phyloP scores from a whole-genome alignment of 2,329 filamentous ascomycete genomes.

The Epichloe hybrida region DNA sequence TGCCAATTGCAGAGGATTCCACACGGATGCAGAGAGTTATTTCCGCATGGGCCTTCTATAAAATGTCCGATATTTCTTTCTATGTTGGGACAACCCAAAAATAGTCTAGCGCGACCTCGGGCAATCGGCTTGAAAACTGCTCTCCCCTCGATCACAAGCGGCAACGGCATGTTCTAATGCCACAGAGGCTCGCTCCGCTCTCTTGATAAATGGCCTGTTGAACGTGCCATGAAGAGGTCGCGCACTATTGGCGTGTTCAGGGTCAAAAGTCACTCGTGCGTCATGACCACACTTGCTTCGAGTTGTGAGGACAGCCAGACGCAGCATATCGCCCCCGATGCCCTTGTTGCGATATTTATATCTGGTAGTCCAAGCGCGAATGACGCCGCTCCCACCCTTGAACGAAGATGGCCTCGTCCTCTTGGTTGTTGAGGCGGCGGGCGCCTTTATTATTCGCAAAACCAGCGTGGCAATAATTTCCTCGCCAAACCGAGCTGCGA shows the following conservation, averaged over 20 bases:
- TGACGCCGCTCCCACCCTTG: constrained; percentile 45
- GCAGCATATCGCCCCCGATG: constrained; percentile 57
- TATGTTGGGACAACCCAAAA: too few relatives aligned
- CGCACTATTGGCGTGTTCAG: constrained; percentile 61
- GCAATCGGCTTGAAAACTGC: constrained; percentile 3
- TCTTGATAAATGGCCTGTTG: constrained; percentile 40
- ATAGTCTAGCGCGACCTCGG: too few relatives aligned
- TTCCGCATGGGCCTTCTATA: too few relatives aligned
- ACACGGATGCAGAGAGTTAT: too few relatives aligned
- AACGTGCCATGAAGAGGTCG: constrained; percentile 46
- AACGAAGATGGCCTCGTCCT: constrained; percentile 1
- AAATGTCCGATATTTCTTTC: too few relatives aligned
- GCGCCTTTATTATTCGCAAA: constrained; percentile 43
- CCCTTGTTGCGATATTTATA: constrained; percentile 56
- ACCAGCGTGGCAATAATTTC: constrained; percentile 60
- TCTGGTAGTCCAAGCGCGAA: constrained; percentile 71
- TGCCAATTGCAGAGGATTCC: too few relatives aligned
- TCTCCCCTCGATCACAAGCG: constrained; percentile 7
- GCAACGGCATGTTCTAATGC: constrained; percentile 23
- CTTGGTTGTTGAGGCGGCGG: not conserved
- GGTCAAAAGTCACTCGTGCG: constrained; percentile 52
- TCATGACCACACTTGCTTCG: constrained; percentile 48
- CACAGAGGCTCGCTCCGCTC: constrained; percentile 39
- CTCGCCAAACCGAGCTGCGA: constrained; percentile 52
- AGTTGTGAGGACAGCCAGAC: constrained; percentile 54